A percentile compares a stretch with the other conserved stretches of the same genome.
These are phyloP conservation scores for Saccharomycopsis schoenii DNA, from an alignment of 805 yeast genomes.

Conservation along the genomic window DNA sequence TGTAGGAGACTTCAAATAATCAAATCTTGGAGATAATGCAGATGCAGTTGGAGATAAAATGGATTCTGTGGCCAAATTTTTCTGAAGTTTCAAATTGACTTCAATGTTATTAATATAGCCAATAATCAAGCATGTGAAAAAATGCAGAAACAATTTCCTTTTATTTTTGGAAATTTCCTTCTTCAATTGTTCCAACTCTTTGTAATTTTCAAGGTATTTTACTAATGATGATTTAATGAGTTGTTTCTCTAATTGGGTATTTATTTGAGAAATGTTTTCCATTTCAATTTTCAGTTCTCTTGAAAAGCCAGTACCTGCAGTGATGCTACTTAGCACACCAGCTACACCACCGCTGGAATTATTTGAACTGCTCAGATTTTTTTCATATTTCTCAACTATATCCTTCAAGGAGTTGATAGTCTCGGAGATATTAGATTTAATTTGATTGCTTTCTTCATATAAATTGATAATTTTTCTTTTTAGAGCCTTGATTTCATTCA, in stretches of 20 bases:
- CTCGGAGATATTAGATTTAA: background rate
- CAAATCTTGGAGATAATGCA: background rate
- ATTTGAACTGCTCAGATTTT: background rate
- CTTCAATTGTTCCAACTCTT: conserved; percentile 4
- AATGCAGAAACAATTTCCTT: conserved; percentile 14
- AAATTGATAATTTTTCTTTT: conserved; percentile 4
- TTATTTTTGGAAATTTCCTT: conserved; percentile 5
- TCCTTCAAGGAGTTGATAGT: conserved; percentile 11
- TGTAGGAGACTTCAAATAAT: background rate
- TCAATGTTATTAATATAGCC: conserved; percentile 18
- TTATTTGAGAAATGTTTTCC: conserved; percentile 12
- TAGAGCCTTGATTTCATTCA: conserved; percentile 16
- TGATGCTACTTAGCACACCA: background rate
- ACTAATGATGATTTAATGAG: conserved; percentile 10
- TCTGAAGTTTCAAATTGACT: conserved; percentile 17
- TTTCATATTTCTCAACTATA: conserved; percentile 8
- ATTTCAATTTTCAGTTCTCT: conserved; percentile 13
- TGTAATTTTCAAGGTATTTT: conserved; percentile 6
- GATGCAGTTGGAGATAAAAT: background rate
- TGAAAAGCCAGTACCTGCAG: conserved; percentile 2
- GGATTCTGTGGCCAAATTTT: conserved; percentile 10
- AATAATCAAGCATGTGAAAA: conserved; percentile 17
- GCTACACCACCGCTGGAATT: background rate
- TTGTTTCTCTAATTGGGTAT: conserved; percentile 15
- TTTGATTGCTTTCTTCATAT: conserved; percentile 1